Base-by-base conservation (phyloP, 257 asterid species). In the Capsicum chinense region DNA sequence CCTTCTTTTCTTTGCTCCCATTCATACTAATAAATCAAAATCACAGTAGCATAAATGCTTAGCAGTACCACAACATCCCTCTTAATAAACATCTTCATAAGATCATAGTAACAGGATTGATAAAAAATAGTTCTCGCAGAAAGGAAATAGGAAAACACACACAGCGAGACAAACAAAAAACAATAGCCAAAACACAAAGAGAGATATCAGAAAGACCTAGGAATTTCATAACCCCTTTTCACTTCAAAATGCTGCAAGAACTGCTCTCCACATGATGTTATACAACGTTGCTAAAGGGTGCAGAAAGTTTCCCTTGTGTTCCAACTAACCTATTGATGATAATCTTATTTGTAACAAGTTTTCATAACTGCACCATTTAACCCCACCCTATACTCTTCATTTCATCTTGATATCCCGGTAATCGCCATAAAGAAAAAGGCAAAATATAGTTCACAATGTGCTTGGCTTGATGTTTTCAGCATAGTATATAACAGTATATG, bases 71-170 rank as follows among this genome's bases (percentile, higher is more conserved):
- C 9, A 73, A 15, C 59, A 19, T 11, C 9, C 48, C 19, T 13
- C 81, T 19, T 74, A 74, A 19, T 44, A 74, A 74, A 74, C 44
- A 50, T 48, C 60, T 74, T 50, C 62, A 21, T 74, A 50, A 44
- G 3, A 74, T 50, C 81, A 50, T 6, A 12, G 47, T 19, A 73
- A n/a, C 12, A 52, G 15, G 19, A 73, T n/a, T 73, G 80, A 11
- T 74, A 19, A 50, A 74, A 59, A 74, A 50, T 33, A 12, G 42
- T 21, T 50, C 44, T 5, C 19, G 1, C 80, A 50, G 7, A 74
- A 73, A 48, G 60, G 19, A 12, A 21, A 74, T 48, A 48, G 47
- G n/a, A 74, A 26, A 21, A 3, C 33, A 48, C n/a, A 48, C 60
- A 74, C 7, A 74, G 21, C 37, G 16, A 74, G 5, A 52, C 60